Conservation (phyloP, 441 rosid species). For the Eruca vesicaria region DNA sequence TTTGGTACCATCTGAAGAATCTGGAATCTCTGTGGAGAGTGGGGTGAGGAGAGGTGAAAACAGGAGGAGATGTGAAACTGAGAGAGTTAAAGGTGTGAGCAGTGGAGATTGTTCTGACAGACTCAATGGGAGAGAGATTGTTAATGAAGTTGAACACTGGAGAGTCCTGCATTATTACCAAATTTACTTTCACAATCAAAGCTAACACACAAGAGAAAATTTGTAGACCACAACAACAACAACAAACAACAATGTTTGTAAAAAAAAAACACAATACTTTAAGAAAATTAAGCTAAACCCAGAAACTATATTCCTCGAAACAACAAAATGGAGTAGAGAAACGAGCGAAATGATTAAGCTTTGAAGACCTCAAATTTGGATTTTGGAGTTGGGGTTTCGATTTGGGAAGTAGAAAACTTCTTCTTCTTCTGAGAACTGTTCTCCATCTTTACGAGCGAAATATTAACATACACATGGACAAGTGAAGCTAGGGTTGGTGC, state of each 20-base stretch:
- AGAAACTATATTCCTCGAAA: background rate
- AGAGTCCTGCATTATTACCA: conserved; percentile 69
- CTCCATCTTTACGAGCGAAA: conserved; percentile 52
- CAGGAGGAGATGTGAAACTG: conserved; percentile 67
- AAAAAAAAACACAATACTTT: background rate
- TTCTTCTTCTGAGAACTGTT: conserved; percentile 36
- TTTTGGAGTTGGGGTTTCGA: conserved; percentile 42
- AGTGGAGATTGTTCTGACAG: conserved; percentile 60
- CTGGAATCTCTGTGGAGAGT: conserved; percentile 79
- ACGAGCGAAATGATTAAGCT: background rate
- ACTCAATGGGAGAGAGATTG: conserved; percentile 91
- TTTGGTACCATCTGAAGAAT: conserved; percentile 66
- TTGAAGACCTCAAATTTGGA: conserved; percentile 59
- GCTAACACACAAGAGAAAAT: background rate
- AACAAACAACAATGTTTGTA: too few relatives aligned
- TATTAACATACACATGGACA: too few relatives aligned
- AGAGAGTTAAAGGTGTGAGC: conserved; percentile 75
- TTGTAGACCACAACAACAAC: background rate
- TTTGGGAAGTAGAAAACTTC: background rate
- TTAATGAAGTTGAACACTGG: conserved; percentile 88
- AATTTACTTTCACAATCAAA: background rate
- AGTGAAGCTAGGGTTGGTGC: too few relatives aligned
- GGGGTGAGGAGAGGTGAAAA: conserved; percentile 91
- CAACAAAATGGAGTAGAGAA: background rate
- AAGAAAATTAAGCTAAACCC: background rate